Evolutionary conservation across 1,284 basidiomycete species (phyloP), one percentile per base, ranked within the genome.

Genomic region (Testicularia cyperi): DNA sequence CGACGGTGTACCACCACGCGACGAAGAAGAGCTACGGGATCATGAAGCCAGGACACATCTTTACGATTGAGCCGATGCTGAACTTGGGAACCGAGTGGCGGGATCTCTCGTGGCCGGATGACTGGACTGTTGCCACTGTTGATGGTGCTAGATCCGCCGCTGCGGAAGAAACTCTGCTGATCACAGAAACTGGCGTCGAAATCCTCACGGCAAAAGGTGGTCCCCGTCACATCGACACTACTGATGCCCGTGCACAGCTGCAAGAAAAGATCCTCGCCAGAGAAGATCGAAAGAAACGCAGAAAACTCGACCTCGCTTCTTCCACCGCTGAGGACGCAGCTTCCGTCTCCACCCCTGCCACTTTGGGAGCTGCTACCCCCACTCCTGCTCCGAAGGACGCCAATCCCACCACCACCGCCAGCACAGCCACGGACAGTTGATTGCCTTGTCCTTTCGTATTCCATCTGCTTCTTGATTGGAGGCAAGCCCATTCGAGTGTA

Each of bases 1-100:
- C 92, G 0, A 92, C 87, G 84, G 87, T 96, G 64, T 78, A 86
- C 26, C 91, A 95, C 74, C 79, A 82, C 46, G 40, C 55, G 22
- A 76, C 72, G 30, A 76, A 75, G 52, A 74, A 76, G 54, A 51
- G 65, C n/a, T 70, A 60, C 33, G 74, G 74, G 22, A 44, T 65
- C 23, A 76, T 76, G 74, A 66, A 74, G 57, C 58, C 64, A 0
- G 74, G 74, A 9, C 70, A 75, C 43, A 64, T 65, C 45, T 64
- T 65, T 38, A 75, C 68, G 16, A 76, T 76, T 44, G 74, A 76
- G 34, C 74, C 74, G n/a, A 76, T 76, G 74, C 32, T 76, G 25
- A 75, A 75, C 46, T 41, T 67, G 6, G 72, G 71, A 23, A 44
- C 47, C 18, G 49, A 67, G 16, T 65, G 62, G 54, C 40, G 63